Conservation (phyloP, 495 filamentous ascomycete genomes). For the Monascus purpureus region DNA sequence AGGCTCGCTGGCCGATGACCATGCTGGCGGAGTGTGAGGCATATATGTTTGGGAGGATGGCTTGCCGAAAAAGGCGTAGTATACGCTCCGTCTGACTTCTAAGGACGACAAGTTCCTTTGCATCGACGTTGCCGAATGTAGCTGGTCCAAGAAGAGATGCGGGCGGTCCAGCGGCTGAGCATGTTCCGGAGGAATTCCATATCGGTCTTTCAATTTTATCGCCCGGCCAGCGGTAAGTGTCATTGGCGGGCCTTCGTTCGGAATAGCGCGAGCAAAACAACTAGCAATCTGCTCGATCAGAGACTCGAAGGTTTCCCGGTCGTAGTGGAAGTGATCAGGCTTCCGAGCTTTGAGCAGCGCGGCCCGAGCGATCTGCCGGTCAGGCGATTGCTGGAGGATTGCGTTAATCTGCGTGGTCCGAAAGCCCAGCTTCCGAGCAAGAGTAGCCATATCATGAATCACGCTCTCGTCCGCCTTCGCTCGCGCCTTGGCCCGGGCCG, state of each 20-base stretch:
- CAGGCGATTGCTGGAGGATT: conserved; percentile 15
- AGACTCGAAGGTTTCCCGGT: conserved; percentile 8
- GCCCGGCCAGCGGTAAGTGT: background rate
- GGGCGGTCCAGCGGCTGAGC: background rate
- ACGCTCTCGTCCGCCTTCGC: conserved; percentile 10
- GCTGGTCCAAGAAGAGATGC: background rate
- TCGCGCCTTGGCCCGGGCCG: background rate
- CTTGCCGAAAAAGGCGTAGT: conserved; percentile 1
- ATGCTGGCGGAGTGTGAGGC: background rate
- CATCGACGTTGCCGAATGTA: background rate
- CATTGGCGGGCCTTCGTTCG: background rate
- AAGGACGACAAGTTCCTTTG: background rate
- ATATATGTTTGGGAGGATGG: background rate
- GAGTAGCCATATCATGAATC: conserved; percentile 14
- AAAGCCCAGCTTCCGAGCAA: conserved; percentile 18
- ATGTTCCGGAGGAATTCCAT: background rate
- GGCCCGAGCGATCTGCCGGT: conserved; percentile 16
- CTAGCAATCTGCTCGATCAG: conserved; percentile 5
- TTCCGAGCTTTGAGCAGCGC: conserved; percentile 17
- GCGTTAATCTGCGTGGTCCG: conserved; percentile 12
- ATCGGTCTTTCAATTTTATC: background rate
- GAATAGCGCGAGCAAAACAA: conserved; percentile 1
- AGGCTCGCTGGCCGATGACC: background rate
- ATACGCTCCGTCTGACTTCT: background rate
- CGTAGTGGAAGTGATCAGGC: conserved; percentile 16